Conservation (phyloP, 2,329 filamentous ascomycete species). For the Penicillium italicum region DNA sequence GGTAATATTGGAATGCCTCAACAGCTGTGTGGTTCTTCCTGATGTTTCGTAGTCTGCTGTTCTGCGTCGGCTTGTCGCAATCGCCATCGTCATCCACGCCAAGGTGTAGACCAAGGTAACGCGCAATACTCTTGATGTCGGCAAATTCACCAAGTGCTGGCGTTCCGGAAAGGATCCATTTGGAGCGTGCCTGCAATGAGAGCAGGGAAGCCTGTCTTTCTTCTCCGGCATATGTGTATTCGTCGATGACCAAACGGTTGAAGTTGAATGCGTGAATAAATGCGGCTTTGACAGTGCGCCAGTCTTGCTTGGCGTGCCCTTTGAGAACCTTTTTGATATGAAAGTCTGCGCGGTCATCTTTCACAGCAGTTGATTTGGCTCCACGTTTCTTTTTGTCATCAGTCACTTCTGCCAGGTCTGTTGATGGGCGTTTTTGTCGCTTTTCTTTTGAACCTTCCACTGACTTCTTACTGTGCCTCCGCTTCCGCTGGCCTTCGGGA, state of each 20-base stretch:
- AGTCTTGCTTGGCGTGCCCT: conserved; percentile 10
- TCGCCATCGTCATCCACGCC: conserved; percentile 52
- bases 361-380: background rate
- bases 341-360: conserved; percentile 25
- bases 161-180: conserved; percentile 63
- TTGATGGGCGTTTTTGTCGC: background rate
- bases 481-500: background rate
- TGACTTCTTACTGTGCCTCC: background rate
- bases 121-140: conserved; percentile 58
- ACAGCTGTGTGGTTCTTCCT: conserved; percentile 37
- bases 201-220: conserved; percentile 44
- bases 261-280: conserved; percentile 60
- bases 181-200: conserved; percentile 49
- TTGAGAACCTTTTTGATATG: conserved; percentile 19
- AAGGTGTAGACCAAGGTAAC: conserved; percentile 54
- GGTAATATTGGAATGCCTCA: conserved; percentile 56
- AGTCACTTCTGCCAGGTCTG: background rate
- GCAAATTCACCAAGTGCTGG: conserved; percentile 56
- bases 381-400: conserved; percentile 11
- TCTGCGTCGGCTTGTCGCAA: conserved; percentile 43
- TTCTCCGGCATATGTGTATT: conserved; percentile 57
- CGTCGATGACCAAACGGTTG: conserved; percentile 60
- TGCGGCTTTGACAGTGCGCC: conserved; percentile 30
- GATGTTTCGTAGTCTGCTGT: conserved; percentile 42
- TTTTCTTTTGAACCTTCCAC: background rate